Evolutionary conservation across 2,329 filamentous ascomycete species (phyloP).

Genomic region (Sodiomyces alkalinus): DNA sequence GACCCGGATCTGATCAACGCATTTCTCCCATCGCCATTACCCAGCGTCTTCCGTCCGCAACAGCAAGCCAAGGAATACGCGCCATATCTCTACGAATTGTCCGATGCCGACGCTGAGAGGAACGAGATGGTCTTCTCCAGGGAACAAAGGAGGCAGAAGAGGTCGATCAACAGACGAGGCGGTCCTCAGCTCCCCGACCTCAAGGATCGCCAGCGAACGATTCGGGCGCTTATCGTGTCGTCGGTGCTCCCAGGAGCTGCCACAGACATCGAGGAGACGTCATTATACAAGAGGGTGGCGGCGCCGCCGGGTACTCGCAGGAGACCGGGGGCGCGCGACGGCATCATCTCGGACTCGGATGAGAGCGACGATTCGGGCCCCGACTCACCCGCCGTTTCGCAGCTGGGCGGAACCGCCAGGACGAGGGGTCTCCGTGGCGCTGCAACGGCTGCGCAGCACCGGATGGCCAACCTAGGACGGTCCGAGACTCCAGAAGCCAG

Average conservation of each 20-base stretch:
- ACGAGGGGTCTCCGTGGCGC: conserved; percentile 83
- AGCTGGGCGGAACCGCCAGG: conserved; percentile 63
- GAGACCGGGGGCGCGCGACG: conserved; percentile 41
- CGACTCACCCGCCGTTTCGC: conserved; percentile 69
- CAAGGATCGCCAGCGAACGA: conserved; percentile 85
- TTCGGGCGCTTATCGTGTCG: conserved; percentile 82
- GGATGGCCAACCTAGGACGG: conserved; percentile 67
- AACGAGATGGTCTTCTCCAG: conserved; percentile 87
- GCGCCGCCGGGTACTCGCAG: conserved; percentile 40
- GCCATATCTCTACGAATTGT: conserved; percentile 87
- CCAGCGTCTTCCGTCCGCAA: conserved; percentile 73
- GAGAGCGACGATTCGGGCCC: conserved; percentile 79
- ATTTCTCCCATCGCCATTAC: conserved; percentile 73
- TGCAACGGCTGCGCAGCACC: conserved; percentile 70
- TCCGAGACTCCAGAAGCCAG: conserved; percentile 79
- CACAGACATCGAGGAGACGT: conserved; percentile 63
- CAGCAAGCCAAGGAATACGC: conserved; percentile 90
- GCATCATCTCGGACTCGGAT: conserved; percentile 73
- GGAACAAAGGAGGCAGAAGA: conserved; percentile 87
- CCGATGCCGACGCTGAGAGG: conserved; percentile 74
- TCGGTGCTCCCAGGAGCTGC: conserved; percentile 84
- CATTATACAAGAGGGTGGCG: conserved; percentile 67
- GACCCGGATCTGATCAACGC: conserved; percentile 77
- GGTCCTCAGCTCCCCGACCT: conserved; percentile 91
- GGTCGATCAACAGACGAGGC: conserved; percentile 84